Base-by-base conservation (phyloP, 2,329 filamentous ascomycete species). In the Cladophialophora carrionii region DNA sequence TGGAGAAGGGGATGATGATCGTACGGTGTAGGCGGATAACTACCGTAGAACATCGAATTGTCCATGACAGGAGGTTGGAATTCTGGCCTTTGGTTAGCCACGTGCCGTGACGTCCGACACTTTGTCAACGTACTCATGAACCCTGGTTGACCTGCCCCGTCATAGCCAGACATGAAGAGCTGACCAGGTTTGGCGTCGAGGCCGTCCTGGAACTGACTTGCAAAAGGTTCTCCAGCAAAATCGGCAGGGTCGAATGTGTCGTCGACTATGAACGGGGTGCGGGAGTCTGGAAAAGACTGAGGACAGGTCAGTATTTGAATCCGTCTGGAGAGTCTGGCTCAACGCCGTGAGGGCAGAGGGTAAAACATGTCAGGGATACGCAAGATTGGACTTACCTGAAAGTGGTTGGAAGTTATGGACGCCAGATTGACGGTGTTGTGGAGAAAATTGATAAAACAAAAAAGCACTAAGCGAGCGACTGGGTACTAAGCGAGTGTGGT, bases 121-220 rank as follows among this genome's bases (percentile, higher is more conserved):
- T 29, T 49, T 9, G n/a, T 12, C 8, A 29, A 64, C 67, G 43
- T 67, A 69, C 67, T 62, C 10, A 62, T 57, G 49, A 67, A 60
- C 43, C 62, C 67, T 78, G 89, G 84, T 79, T 88, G 83, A 77
- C 90, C 87, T 65, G 87, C 80, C 80, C 96, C 96, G 75, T 84
- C 83, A 83, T 92, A 93, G 79, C 88, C 88, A 78, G 90, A 89
- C 90, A 93, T 93, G 79, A 90, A 81, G 74, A 87, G 79, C 81
- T 86, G 79, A 82, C 86, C 83, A 78, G 81, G 80, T 76, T 82
- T 83, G 78, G 81, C 81, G 78, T 80, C 76, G 69, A 82, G 80
- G 80, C 81, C 82, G 76, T 80, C 79, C 74, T 81, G 79, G 74
- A 78, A 78, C 61, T 76, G 76, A 72, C 75, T 76, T 66, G 74